Percentiles rank a stretch among this genome's conserved stretches.
Conservation (phyloP, 1,284 basidiomycete species). For the Cutaneotrichosporon mucoides region DNA sequence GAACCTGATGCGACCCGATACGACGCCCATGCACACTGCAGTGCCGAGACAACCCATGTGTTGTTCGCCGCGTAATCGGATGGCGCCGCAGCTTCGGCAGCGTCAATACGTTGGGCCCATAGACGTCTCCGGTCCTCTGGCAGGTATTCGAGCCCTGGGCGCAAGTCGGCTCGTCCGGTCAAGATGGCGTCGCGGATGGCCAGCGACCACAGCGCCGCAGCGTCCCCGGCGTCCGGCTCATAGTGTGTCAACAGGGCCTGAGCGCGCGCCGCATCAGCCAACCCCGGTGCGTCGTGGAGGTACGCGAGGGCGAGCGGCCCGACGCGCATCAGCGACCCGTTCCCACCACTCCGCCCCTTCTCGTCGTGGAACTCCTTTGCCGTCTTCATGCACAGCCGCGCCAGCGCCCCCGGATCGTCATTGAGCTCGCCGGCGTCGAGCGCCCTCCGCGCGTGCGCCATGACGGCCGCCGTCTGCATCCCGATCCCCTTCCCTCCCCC, state of each 20-base stretch:
- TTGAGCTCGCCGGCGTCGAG: not conserved
- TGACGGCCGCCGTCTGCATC: not conserved
- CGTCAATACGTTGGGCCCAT: constrained; percentile 1
- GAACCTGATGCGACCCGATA: not conserved
- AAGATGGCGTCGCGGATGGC: constrained; percentile 6
- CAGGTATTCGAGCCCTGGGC: not conserved
- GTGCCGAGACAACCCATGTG: constrained; percentile 5
- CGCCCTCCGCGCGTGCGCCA: not conserved
- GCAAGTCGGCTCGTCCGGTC: not conserved
- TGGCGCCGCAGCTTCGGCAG: not conserved
- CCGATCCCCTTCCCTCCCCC: constrained; percentile 7
- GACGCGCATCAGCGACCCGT: constrained; percentile 7
- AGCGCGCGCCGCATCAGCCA: constrained; percentile 3
- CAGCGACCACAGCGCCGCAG: constrained; percentile 4
- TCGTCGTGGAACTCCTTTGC: not conserved
- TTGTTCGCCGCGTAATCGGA: not conserved
- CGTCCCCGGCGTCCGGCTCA: constrained; percentile 6
- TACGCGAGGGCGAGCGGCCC: constrained; percentile 5
- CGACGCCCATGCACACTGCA: constrained; percentile 5
- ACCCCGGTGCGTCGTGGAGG: not conserved
- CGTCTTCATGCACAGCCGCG: not conserved
- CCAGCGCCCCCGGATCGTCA: not conserved
- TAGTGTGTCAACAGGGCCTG: constrained; percentile 2
- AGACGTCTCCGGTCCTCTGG: not conserved
- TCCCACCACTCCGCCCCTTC: not conserved